phyloP scores from a whole-genome alignment of 495 filamentous ascomycete species.

The Acidiella bohemica region DNA sequence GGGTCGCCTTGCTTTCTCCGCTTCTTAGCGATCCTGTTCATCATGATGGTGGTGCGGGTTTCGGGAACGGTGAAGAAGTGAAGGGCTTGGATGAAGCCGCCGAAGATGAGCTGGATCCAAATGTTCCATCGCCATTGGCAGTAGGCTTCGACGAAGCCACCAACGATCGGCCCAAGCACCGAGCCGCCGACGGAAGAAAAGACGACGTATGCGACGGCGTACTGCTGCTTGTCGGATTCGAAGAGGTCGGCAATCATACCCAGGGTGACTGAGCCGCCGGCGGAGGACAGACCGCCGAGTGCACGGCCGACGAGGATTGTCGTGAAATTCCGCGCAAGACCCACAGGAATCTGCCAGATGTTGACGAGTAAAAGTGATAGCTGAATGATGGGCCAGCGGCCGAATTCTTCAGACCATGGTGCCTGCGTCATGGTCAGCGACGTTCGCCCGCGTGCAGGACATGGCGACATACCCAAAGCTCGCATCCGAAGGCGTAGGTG shows the following conservation, averaged over 20 bases:
- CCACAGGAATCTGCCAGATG: conserved; percentile 61
- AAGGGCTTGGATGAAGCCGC: conserved; percentile 47
- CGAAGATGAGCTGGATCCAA: conserved; percentile 70
- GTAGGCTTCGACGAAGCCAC: conserved; percentile 57
- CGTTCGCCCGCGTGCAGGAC: too few species aligned
- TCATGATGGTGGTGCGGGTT: conserved; percentile 51
- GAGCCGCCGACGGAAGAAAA: conserved; percentile 66
- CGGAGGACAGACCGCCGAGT: conserved; percentile 57
- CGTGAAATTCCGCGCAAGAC: conserved; percentile 53
- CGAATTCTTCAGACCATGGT: conserved; percentile 59
- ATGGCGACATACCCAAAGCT: conserved; percentile 53
- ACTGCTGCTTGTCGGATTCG: conserved; percentile 58
- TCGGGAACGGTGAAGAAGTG: conserved; percentile 58
- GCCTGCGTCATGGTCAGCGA: neutral
- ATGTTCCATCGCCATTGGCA: conserved; percentile 64
- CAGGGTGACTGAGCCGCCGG: conserved; percentile 67
- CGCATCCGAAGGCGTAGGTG: conserved; percentile 64
- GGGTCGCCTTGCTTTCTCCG: conserved; percentile 43
- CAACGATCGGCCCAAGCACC: conserved; percentile 63
- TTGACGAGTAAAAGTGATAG: conserved; percentile 57
- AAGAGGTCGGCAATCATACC: conserved; percentile 76
- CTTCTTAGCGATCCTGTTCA: conserved; percentile 53
- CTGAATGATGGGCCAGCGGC: conserved; percentile 62
- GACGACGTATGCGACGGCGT: conserved; percentile 61
- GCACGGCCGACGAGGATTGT: conserved; percentile 52